Evolutionary conservation across 257 asterid genomes (phyloP).

Genomic region (Cinchona pubescens): DNA sequence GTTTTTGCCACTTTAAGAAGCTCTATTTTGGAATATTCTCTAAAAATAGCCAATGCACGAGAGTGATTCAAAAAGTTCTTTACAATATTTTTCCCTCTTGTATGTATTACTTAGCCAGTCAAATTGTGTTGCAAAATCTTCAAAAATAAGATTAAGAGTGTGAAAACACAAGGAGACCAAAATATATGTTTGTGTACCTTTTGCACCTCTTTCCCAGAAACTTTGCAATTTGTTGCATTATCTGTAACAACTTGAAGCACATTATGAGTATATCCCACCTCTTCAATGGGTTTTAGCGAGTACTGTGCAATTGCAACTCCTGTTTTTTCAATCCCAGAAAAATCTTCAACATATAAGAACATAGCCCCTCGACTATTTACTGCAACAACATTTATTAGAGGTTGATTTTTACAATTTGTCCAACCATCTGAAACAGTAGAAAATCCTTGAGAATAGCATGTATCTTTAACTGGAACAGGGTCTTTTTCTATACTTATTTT

Average conservation of each 20-base stretch:
- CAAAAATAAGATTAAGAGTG: neutral
- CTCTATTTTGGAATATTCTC: neutral
- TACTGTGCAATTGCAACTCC: neutral
- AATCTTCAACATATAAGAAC: slow-evolving; percentile 11
- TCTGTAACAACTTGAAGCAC: slow-evolving; percentile 11
- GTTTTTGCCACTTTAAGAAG: neutral
- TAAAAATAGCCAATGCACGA: no score
- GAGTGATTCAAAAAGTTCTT: no score
- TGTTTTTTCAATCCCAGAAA: neutral
- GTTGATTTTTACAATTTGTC: slow-evolving; percentile 8
- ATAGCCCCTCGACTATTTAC: slow-evolving; percentile 1
- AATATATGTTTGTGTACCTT: slow-evolving; percentile 13
- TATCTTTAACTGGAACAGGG: neutral
- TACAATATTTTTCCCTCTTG: neutral
- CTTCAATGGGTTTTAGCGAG: slow-evolving; percentile 1
- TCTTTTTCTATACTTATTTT: neutral
- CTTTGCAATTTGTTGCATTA: neutral
- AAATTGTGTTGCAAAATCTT: no score
- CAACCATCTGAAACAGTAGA: slow-evolving; percentile 15
- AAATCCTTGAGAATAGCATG: slow-evolving; percentile 12
- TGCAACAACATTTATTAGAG: neutral
- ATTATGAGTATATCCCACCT: slow-evolving; percentile 3
- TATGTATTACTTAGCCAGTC: neutral
- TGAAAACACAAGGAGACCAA: neutral
- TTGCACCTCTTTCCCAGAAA: neutral